phyloP scores from a whole-genome alignment of 305 asterid genomes.

The Caryopteris hybrid region DNA sequence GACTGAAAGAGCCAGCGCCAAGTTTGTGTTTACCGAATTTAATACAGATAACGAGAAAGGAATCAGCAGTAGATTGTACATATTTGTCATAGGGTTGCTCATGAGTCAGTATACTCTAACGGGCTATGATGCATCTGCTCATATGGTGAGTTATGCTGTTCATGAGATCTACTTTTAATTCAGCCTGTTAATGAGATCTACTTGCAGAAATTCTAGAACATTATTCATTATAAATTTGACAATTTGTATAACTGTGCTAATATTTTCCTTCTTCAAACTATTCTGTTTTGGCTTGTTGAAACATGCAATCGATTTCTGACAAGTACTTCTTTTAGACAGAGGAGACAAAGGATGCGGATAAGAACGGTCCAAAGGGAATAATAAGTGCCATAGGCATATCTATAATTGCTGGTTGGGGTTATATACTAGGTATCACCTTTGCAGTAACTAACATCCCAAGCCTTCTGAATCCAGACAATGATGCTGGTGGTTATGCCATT shows the following conservation, averaged over 20 bases:
- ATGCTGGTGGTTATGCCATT: slow-evolving; percentile 92
- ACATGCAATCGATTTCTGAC: neutral
- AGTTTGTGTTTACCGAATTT: slow-evolving; percentile 78
- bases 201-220: too few relatives aligned
- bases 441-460: slow-evolving; percentile 77
- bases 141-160: slow-evolving; percentile 54
- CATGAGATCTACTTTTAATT: neutral
- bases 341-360: slow-evolving; percentile 88
- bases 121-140: slow-evolving; percentile 94
- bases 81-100: slow-evolving; percentile 79
- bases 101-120: slow-evolving; percentile 89
- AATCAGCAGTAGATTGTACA: slow-evolving; percentile 52
- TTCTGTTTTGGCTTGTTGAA: neutral
- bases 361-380: slow-evolving; percentile 89
- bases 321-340: slow-evolving; percentile 52
- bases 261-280: neutral
- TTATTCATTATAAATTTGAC: too few relatives aligned
- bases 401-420: slow-evolving; percentile 83
- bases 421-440: slow-evolving; percentile 83
- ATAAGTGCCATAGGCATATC: slow-evolving; percentile 91
- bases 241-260: neutral
- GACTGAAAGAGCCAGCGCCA: slow-evolving; percentile 61
- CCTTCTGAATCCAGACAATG: slow-evolving; percentile 58
- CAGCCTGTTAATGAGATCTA: neutral
- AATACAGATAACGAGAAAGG: slow-evolving; percentile 71